Conservation (phyloP, 2,329 filamentous ascomycete genomes). For the Nigrospora sphaerica region DNA sequence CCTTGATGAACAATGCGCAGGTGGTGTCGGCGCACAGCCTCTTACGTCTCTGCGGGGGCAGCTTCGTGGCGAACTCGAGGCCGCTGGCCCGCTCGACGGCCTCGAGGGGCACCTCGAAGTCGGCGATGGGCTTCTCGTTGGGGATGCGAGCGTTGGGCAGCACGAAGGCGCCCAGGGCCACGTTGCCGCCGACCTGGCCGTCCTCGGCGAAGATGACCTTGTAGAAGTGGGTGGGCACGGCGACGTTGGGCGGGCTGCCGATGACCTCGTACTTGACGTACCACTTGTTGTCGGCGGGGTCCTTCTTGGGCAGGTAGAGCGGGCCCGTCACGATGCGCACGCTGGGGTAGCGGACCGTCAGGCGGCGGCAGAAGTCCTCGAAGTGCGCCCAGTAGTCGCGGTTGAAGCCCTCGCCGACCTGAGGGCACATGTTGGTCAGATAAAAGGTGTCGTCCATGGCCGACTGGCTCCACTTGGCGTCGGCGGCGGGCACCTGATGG, state of each 20-base stretch:
- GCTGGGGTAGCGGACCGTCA: conserved; percentile 74
- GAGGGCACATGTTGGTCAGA: conserved; percentile 94
- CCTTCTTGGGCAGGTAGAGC: conserved; percentile 81
- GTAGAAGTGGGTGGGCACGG: conserved; percentile 98
- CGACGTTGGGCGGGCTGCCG: conserved; percentile 84
- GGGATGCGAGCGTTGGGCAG: conserved; percentile 85
- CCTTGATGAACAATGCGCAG: conserved; percentile 76
- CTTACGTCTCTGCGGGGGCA: conserved; percentile 67
- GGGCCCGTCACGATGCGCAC: conserved; percentile 92
- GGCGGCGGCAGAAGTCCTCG: conserved; percentile 87
- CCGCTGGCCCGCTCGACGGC: conserved; percentile 87
- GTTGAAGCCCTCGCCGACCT: conserved; percentile 98
- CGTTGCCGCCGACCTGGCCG: conserved; percentile 52
- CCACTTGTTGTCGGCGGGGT: conserved; percentile 85
- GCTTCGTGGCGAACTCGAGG: conserved; percentile 78
- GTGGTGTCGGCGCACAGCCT: conserved; percentile 79
- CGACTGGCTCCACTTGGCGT: conserved; percentile 88
- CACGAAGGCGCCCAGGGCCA: conserved; percentile 90
- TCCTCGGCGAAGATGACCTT: conserved; percentile 98
- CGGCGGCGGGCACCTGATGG: conserved; percentile 93
- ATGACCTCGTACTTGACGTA: conserved; percentile 94
- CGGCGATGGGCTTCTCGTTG: conserved; percentile 77
- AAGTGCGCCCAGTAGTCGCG: conserved; percentile 99
- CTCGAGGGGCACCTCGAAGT: conserved; percentile 94
- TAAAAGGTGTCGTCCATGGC: conserved; percentile 96